A percentile compares a stretch with the other conserved stretches of the same genome.
Conservation (phyloP, 2,329 filamentous ascomycete species). For the Colletotrichum godetiae region DNA sequence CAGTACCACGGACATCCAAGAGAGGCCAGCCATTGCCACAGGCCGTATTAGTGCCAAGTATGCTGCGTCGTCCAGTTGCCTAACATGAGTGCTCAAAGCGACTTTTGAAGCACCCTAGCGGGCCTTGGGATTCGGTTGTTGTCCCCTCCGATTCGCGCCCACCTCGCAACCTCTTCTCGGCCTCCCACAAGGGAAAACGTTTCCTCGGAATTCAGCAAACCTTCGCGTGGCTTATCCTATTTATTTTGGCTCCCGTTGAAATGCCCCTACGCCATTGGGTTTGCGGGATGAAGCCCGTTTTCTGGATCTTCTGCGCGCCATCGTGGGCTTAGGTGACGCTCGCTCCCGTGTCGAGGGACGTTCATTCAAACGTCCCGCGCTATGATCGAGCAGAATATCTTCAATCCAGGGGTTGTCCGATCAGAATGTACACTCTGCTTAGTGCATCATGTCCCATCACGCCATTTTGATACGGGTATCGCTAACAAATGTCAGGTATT, state of each 20-base stretch:
- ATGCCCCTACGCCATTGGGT: not conserved
- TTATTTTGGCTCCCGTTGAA: not conserved
- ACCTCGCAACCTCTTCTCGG: not conserved
- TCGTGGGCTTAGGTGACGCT: not conserved
- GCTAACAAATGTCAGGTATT: not conserved
- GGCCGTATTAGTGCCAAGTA: not conserved
- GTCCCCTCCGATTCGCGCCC: not conserved
- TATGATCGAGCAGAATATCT: not conserved
- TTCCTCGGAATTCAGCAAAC: not conserved
- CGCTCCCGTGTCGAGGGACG: not conserved
- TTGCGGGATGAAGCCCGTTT: too few species aligned
- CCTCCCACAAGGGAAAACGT: not conserved
- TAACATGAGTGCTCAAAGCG: not conserved
- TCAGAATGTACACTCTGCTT: not conserved
- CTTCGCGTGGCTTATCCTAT: not conserved
- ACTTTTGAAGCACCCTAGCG: not conserved
- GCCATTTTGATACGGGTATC: not conserved
- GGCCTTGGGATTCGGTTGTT: not conserved
- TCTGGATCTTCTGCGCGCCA: not conserved
- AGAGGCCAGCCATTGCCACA: not conserved
- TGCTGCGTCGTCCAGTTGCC: not conserved
- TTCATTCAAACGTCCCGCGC: not conserved
- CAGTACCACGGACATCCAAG: not conserved
- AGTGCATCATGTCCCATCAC: not conserved
- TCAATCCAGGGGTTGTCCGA: not conserved